A percentile compares a stretch with the other conserved stretches of the same genome.
These are phyloP conservation scores for Capsicum pubescens DNA, from an alignment of 257 asterid species.

Conservation along the genomic window DNA sequence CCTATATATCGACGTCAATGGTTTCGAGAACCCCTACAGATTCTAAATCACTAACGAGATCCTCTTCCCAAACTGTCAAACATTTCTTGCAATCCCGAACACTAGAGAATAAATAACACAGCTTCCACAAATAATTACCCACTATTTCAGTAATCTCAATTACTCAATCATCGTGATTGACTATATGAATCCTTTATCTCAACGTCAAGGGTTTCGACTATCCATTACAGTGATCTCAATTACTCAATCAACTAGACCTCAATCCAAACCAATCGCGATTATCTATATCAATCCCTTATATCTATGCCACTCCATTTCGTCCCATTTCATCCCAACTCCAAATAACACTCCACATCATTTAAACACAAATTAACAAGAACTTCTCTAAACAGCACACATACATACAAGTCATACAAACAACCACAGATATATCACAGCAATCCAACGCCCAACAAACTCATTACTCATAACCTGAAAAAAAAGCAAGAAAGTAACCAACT, in stretches of 20 bases:
- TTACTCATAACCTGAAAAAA: not conserved
- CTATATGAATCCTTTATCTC: not conserved
- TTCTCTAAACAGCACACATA: not conserved
- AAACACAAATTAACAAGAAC: not conserved
- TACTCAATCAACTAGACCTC: not conserved
- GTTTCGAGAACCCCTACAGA: not conserved
- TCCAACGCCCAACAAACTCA: not conserved
- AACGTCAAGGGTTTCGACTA: too few species aligned
- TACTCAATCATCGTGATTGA: not conserved
- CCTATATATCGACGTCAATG: too few species aligned
- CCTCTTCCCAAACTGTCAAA: not conserved
- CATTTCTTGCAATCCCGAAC: not conserved
- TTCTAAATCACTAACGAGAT: not conserved
- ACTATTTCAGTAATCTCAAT: not conserved
- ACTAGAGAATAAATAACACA: not conserved
- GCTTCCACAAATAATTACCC: not conserved
- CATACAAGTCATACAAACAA: not conserved
- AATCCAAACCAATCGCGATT: not conserved
- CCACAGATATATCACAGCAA: not conserved
- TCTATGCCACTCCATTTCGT: constrained; percentile 8
- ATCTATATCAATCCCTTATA: not conserved
- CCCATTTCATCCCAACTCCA: constrained; percentile 15
- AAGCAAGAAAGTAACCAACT: not conserved
- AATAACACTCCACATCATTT: not conserved
- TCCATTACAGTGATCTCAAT: not conserved